Evolutionary conservation across 148 eudicot species (phyloP), one percentile per base, ranked within the genome.

Genomic region (Chenopodium berlandieri): DNA sequence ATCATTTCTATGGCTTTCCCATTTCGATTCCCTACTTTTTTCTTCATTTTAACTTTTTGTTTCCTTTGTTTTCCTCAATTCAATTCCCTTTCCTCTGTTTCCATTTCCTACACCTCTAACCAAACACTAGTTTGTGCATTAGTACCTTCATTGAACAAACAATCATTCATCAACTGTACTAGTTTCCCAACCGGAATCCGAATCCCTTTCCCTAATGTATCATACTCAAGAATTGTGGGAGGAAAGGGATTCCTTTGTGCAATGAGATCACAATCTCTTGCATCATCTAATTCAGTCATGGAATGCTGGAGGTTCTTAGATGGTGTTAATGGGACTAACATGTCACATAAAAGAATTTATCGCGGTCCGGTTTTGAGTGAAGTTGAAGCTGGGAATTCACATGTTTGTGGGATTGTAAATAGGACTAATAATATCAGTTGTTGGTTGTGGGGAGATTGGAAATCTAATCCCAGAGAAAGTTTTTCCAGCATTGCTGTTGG

Each of bases 221-320:
- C 92, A 1, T 78, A 90, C 81, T 75, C 90, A 14, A 87, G 90
- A 37, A 64, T 92, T 71, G 96, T 89, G 3, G 94, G 90, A 13
- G 98, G 98, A 58, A 82, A 88, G 17, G 92, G 93, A 0, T 95
- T 92, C 80, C 12, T 95, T 13, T 95, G 98, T 82, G 92, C 50
- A 11, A 11, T 89, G 34, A 77, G 85, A 77, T 86, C 85, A 22
- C 77, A 78, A 22, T 30, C 78, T 44, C 1, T 76, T 19, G 40
- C 83, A 3, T 76, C 83, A 6, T 20, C 85, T 6, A 50, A 40
- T 31, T 89, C 98, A 20, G 74, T 87, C 14, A 79, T 95, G 82
- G 82, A 84, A 23, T 95, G 98, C 67, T 90, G 97, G 95, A 89
- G 97, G 84, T 92, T 91, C 69, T 10, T 82, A 1, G 34, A 32